Percentiles rank a stretch among this genome's conserved stretches.
Evolutionary conservation across 169 alveolate genomes (phyloP).

Genomic region (Babesia caballi): DNA sequence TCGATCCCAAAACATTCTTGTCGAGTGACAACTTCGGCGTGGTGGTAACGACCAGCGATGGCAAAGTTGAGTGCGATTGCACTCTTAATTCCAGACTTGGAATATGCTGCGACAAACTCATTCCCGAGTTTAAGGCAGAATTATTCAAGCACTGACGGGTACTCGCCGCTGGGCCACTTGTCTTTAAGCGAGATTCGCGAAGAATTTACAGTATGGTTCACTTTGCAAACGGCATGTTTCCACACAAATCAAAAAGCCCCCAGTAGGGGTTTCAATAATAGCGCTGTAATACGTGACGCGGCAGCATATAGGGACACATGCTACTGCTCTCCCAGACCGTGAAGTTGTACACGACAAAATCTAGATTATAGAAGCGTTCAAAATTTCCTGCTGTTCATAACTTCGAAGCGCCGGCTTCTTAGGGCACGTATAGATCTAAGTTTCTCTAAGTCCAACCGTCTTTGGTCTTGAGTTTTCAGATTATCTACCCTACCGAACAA

Average conservation of each 20-base stretch:
- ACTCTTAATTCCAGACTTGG: conserved; percentile 78
- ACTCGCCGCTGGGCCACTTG: no score
- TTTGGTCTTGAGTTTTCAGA: conserved; percentile 70
- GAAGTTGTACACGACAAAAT: background rate
- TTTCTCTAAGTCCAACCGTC: conserved; percentile 66
- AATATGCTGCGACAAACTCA: conserved; percentile 71
- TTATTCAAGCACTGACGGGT: conserved; percentile 54
- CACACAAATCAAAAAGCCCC: no score
- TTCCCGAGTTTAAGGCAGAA: conserved; percentile 76
- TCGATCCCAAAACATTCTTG: conserved; percentile 74
- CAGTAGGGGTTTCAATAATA: no score
- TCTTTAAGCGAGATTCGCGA: no score
- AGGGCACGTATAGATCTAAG: conserved; percentile 57
- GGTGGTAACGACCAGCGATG: conserved; percentile 74
- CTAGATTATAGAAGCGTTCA: background rate
- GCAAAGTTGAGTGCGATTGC: conserved; percentile 78
- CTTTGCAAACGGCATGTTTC: no score
- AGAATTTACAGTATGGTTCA: no score
- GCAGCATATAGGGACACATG: no score
- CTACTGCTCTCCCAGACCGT: no score
- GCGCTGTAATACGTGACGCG: no score
- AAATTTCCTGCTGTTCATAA: background rate
- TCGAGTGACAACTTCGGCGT: conserved; percentile 76
- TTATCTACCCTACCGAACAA: conserved; percentile 68
- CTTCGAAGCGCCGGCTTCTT: conserved; percentile 50